Base-by-base conservation (phyloP, 352 stramenopile genomes). In the Aphanomyces stellatus region DNA sequence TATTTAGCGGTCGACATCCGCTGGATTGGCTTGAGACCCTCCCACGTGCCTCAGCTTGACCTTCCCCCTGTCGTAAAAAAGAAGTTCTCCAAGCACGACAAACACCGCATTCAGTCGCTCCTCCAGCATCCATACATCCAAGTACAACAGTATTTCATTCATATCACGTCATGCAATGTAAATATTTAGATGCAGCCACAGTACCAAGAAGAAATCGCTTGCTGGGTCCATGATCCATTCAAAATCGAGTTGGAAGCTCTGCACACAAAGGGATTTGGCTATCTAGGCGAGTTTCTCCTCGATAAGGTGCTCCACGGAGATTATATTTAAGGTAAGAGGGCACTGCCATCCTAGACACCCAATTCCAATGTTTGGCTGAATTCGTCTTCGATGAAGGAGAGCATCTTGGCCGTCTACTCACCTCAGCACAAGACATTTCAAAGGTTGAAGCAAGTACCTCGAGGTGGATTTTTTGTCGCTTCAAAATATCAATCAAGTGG, bases 1-100 rank as follows among this genome's bases (percentile, higher is more conserved):
- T n/a, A 3, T 24, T 25, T 46, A 89, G 80, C 75, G 24, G 85
- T 80, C 51, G 87, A 88, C 67, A 89, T 98, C 13, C 78, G 91
- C 71, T 98, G 94, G 94, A 74, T 98, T 60, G 94, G 94, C 10
- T 73, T 98, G 41, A 81, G 88, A 28, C 93, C 93, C 15, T 95
- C 84, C 17, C 81, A 96, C 71, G 65, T 87, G n/a, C 51, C 60
- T 55, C 11, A 30, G 4, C 65, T 94, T 1, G 64, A 74, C 15
- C 67, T 94, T 15, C 85, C 84, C 24, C 34, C 34, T 4, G 76
- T 71, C 28, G 83, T 75, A 0, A 76, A 88, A 57, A 91, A 92
- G 65, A 49, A 70, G 2, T 75, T 91, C 7, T 81, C 74, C 30
- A 69, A 69, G 25, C 87, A 83, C 61, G 85, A 94, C 53, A 30